These are phyloP conservation scores for Nannizzia gypsea DNA, from an alignment of 2,329 filamentous ascomycete genomes.

Conservation along the genomic window DNA sequence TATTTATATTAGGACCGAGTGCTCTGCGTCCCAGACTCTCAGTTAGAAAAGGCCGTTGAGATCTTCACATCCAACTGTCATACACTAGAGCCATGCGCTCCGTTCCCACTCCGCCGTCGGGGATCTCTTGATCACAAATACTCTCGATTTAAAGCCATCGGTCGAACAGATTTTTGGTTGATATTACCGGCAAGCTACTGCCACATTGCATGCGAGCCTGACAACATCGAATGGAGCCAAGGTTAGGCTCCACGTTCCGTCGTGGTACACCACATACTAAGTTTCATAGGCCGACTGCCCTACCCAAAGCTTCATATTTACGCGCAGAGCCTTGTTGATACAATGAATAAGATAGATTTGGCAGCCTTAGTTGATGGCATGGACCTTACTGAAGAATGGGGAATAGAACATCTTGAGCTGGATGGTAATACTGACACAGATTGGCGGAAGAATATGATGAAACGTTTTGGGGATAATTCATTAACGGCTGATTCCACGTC, in stretches of 20 bases:
- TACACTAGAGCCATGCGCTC: neutral
- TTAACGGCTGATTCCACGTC: neutral
- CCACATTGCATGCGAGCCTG: conserved; percentile 10
- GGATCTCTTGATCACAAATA: neutral
- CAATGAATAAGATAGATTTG: conserved; percentile 11
- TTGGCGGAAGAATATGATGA: conserved; percentile 7
- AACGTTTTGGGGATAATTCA: neutral
- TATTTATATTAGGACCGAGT: neutral
- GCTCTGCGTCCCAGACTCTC: neutral
- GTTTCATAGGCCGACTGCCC: conserved; percentile 12
- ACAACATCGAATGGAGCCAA: conserved; percentile 15
- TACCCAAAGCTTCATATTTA: conserved; percentile 15
- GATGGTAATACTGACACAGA: conserved; percentile 12
- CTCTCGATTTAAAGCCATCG: conserved; percentile 2
- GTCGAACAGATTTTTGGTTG: conserved; percentile 12
- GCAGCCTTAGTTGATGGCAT: conserved; percentile 18
- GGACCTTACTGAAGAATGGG: conserved; percentile 17
- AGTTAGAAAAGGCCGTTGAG: neutral
- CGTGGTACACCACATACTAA: conserved; percentile 7
- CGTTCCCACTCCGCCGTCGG: neutral
- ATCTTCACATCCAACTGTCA: neutral
- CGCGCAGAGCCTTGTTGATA: conserved; percentile 18
- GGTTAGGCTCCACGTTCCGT: neutral
- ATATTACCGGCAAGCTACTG: conserved; percentile 14
- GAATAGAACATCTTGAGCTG: conserved; percentile 14